Base-by-base conservation (phyloP, 2,329 filamentous ascomycete species). In the Plenodomus tracheiphilus region DNA sequence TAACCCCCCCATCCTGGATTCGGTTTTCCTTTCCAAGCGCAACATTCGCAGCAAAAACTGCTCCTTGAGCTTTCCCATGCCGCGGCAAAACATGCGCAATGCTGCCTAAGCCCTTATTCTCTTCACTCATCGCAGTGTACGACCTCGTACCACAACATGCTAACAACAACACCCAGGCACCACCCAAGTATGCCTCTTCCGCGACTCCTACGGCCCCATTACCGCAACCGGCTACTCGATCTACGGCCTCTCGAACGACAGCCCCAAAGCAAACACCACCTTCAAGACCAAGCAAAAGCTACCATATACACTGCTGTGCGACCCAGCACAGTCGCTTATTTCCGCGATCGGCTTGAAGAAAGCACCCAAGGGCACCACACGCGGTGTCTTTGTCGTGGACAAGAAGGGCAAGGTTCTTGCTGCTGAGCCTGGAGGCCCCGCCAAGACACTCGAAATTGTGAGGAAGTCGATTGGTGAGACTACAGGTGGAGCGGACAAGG, bases 271-370 rank as follows among this genome's bases (percentile, higher is more conserved):
- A 65, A 99, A 99, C 78, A 92, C 89, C 19, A 90, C 85, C 39
- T 99, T 97, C 82, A 88, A 91, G 75, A 86, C 85, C 35, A 96
- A 96, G 78, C 90, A 97, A 74, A 90, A 88, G 56, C 83, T 97
- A 45, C 89, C 87, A 4, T 99, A 96, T 73, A 79, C 88, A 30
- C 84, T 99, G 39, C 83, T 99, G 35, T 97, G 92, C 76, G 92
- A 99, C 72, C 82, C 86, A 5, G 75, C 77, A 43, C 83, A 81
- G 21, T 85, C 83, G 2, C 81, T 99, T 50, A 96, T 97, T 64
- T 79, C 73, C 11, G 91, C 91, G 46, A 88, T 97, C 69, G 93
- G 92, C n/a, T 76, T 97, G 58, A 92, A 91, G 77, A 97, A 97
- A 78, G 73, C 79, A 7, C 87, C 88, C 39, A 89, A 85, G 73